Evolutionary conservation across 2,329 filamentous ascomycete species (phyloP), one percentile per base, ranked within the genome.

Genomic region (Colletotrichum limetticola): DNA sequence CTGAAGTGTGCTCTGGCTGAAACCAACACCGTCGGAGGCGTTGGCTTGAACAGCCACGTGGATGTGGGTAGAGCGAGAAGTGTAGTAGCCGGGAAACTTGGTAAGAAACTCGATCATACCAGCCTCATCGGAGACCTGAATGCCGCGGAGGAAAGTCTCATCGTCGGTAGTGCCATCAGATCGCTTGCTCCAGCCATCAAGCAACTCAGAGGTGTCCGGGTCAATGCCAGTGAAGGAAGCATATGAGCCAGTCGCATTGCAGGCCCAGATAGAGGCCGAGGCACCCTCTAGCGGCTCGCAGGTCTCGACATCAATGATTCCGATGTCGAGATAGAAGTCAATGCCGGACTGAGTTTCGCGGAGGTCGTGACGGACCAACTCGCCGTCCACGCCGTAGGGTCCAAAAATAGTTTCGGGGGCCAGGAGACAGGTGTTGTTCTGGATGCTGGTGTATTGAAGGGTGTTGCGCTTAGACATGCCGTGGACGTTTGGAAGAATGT

Each of bases 361-460:
- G 3, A 72, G 59, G 59, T 72, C 66, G 22, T 57, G 53, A 2
- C 70, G 70, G 42, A 46, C 56, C 22, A 63, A 37, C 53, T 69
- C 52, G 24, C 66, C 66, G 30, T 35, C 69, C 74, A 69, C 74
- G 75, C 78, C 87, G 79, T 87, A 88, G 26, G 86, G 86, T 5
- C 86, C 85, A 76, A 86, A 79, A 8, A 83, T 86, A 26, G 83
- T 83, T 71, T 87, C 85, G 0, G 85, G 84, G 5, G 81, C 81
- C 22, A 87, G 79, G 52, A 87, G 80, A 66, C 86, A 88, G 26
- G 82, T 83, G 22, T 78, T 79, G 72, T 83, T 82, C 42, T 66
- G 64, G 19, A 66, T 66, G 53, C 32, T 58, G 53, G 53, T 58
- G 35, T 66, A 58, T 12, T 66, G 53, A 1, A 66, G 53, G 4